Conservation (phyloP, 75 land plant genomes). For the Picea sitchensis region DNA sequence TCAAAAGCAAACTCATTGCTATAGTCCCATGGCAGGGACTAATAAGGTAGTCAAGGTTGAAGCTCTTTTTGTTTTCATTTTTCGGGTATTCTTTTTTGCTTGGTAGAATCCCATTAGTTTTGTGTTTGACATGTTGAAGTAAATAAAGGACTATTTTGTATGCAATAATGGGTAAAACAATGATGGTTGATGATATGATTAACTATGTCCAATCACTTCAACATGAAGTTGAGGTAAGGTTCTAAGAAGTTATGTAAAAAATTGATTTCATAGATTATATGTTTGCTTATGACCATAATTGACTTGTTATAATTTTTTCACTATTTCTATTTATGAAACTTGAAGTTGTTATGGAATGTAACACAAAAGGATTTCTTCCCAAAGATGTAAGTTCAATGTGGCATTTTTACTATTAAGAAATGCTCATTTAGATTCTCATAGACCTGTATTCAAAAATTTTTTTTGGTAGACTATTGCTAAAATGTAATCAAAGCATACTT, state of each 20-base stretch:
- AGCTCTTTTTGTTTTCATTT: no score
- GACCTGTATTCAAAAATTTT: background rate
- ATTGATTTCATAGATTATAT: background rate
- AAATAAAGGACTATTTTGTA: no score
- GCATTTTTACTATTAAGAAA: background rate
- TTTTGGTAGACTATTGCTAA: background rate
- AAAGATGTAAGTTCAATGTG: slow-evolving; percentile 17
- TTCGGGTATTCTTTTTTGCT: no score
- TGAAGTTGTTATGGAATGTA: slow-evolving; percentile 35
- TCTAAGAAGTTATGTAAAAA: background rate
- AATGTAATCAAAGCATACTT: background rate
- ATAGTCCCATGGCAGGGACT: no score
- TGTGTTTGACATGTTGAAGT: no score
- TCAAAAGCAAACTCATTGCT: no score
- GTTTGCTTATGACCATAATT: background rate
- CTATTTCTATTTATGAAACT: slow-evolving; percentile 41
- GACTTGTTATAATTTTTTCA: background rate
- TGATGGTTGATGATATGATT: no score
- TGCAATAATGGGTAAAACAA: no score
- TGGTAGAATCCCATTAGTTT: no score
- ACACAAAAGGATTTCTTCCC: slow-evolving; percentile 22
- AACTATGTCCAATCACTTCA: no score
- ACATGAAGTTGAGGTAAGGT: slow-evolving; percentile 13
- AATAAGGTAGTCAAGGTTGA: no score
- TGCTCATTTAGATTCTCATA: background rate